Conservation (phyloP, 2,329 filamentous ascomycete species). For the Capronia epimyces region DNA sequence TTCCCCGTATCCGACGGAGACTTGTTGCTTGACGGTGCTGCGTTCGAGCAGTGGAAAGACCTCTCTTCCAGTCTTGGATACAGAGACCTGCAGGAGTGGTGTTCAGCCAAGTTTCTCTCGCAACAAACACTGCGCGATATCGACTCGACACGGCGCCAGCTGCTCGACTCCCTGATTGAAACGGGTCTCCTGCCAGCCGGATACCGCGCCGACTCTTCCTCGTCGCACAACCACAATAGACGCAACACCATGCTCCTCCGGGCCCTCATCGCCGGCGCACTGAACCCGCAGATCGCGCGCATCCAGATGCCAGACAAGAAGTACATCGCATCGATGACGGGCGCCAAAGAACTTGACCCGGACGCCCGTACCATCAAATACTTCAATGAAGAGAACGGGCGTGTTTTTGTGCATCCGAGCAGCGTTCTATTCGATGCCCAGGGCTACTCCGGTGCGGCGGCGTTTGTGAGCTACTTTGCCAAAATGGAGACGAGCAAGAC, state of each 20-base stretch:
- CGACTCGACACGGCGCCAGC: slow-evolving; percentile 76
- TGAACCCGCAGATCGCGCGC: slow-evolving; percentile 79
- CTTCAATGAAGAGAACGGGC: slow-evolving; percentile 75
- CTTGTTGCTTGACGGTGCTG: slow-evolving; percentile 76
- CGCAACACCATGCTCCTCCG: slow-evolving; percentile 51
- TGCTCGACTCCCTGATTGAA: slow-evolving; percentile 77
- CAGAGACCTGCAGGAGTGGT: slow-evolving; percentile 67
- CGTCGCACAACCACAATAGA: slow-evolving; percentile 28
- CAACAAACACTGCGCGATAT: slow-evolving; percentile 83
- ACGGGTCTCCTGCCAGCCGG: slow-evolving; percentile 67
- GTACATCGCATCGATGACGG: slow-evolving; percentile 78
- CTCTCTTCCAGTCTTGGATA: slow-evolving; percentile 54
- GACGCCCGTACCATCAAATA: slow-evolving; percentile 90
- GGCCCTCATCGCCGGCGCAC: slow-evolving; percentile 66
- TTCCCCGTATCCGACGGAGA: slow-evolving; percentile 81
- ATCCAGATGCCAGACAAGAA: slow-evolving; percentile 96
- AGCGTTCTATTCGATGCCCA: slow-evolving; percentile 89
- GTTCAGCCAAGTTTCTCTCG: slow-evolving; percentile 77
- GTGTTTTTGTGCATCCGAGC: slow-evolving; percentile 88
- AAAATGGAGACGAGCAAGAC: slow-evolving; percentile 90
- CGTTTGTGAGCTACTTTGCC: slow-evolving; percentile 82
- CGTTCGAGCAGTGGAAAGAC: slow-evolving; percentile 76
- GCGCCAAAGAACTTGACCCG: slow-evolving; percentile 86
- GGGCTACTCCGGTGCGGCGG: slow-evolving; percentile 65
- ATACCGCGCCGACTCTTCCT: slow-evolving; percentile 49